A percentile compares a stretch with the other conserved stretches of the same genome.
Evolutionary conservation across 2,329 filamentous ascomycete genomes (phyloP).

Genomic region (Colletotrichum higginsianum): DNA sequence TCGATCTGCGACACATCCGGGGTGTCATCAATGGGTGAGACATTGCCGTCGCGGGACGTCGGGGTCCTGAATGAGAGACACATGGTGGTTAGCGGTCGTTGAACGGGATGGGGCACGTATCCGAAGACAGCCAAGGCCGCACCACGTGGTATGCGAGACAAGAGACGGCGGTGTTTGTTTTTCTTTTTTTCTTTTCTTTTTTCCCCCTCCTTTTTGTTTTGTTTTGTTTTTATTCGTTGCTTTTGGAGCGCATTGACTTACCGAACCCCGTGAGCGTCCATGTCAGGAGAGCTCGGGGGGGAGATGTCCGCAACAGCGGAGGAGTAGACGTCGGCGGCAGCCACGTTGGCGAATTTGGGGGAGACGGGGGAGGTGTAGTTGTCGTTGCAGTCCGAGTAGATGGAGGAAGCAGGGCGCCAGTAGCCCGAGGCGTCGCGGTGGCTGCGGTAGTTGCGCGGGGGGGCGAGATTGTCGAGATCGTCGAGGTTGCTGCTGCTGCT

Average conservation of each 20-base stretch:
- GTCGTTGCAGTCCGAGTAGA: slow-evolving; percentile 33
- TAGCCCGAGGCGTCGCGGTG: slow-evolving; percentile 3
- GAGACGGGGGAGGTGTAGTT: slow-evolving; percentile 36
- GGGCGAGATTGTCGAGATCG: slow-evolving; percentile 22
- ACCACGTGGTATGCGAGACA: slow-evolving; percentile 38
- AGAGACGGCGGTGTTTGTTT: neutral
- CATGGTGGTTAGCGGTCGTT: slow-evolving; percentile 40
- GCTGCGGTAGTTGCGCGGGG: slow-evolving; percentile 22
- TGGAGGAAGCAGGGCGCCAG: slow-evolving; percentile 43
- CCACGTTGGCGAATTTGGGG: slow-evolving; percentile 43
- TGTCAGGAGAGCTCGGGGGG: slow-evolving; percentile 71
- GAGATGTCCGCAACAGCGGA: slow-evolving; percentile 60
- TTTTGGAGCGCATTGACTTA: slow-evolving; percentile 53
- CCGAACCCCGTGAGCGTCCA: slow-evolving; percentile 53
- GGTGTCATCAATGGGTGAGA: slow-evolving; percentile 68
- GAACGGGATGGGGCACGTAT: slow-evolving; percentile 8
- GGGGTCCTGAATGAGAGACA: slow-evolving; percentile 30
- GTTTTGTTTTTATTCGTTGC: no score
- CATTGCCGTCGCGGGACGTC: slow-evolving; percentile 51
- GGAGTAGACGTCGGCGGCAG: slow-evolving; percentile 37
- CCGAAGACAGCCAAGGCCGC: neutral
- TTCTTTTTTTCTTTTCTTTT: no score
- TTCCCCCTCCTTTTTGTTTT: no score
- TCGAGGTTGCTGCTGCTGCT: slow-evolving; percentile 5
- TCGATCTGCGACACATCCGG: slow-evolving; percentile 53